Conservation (phyloP, 192 early-diverging fungal species). For the Phlyctochytrium planicorne region DNA sequence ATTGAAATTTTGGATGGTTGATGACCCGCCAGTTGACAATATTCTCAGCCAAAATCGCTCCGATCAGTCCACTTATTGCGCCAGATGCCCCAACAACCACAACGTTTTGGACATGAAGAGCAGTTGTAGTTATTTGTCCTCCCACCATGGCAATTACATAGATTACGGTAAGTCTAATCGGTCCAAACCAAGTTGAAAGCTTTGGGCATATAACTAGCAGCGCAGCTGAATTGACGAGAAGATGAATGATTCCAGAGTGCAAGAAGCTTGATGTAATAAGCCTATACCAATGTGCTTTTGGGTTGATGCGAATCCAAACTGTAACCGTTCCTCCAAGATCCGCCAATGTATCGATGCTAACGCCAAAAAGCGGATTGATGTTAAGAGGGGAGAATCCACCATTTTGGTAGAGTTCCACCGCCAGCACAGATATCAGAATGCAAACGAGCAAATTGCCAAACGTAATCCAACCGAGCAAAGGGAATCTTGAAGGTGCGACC, state of each 20-base stretch:
- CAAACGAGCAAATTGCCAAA: neutral
- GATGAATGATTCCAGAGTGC: neutral
- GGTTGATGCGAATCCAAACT: neutral
- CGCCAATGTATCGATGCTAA: neutral
- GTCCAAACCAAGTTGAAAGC: neutral
- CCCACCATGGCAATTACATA: neutral
- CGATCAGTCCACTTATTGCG: neutral
- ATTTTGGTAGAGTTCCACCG: neutral
- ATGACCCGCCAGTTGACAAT: neutral
- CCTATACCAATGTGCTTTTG: neutral
- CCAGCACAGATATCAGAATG: neutral
- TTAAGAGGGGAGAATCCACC: neutral
- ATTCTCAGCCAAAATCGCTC: neutral
- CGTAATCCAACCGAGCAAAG: no score
- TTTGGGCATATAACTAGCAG: neutral
- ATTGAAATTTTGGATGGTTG: constrained; percentile 1
- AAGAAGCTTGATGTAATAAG: neutral
- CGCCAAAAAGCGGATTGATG: neutral
- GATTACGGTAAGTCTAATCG: neutral
- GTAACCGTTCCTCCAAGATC: neutral
- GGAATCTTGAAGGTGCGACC: no score
- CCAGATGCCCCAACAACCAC: neutral
- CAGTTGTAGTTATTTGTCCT: neutral
- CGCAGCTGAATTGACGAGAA: neutral
- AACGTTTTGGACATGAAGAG: neutral